Evolutionary conservation across 768 basidiomycete species (phyloP), one percentile per base, ranked within the genome.

Genomic region (Lanmaoa pseudosensibilis): DNA sequence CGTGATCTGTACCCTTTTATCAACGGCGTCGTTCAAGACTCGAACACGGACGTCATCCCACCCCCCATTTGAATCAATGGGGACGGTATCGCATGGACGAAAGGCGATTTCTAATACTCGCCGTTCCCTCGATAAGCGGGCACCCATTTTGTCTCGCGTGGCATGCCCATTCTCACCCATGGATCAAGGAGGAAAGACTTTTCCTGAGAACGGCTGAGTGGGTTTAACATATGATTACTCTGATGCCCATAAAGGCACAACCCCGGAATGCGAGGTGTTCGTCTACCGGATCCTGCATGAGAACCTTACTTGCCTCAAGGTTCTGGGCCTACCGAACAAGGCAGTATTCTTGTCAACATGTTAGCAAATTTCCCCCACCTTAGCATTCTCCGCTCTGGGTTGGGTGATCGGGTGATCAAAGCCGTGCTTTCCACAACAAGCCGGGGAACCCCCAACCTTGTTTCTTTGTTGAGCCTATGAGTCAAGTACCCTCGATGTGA

Each of bases 401-500:
- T 50, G 41, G 50, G 32, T 58, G 54, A 69, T 58, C 52, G 49
- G 44, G 34, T 56, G 53, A 62, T 53, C 54, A 50, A 45, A 51
- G 40, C 48, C 45, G 56, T 44, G 36, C 46, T 39, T 52, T 56
- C 47, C 58, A 46, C 57, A 61, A 58, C 27, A 23, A 53, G 57
- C 39, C 23, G 32, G 37, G 40, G 50, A 25, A 56, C 56, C 62
- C 65, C 52, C 50, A 65, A 65, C 62, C 59, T 64, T 61, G 53
- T 64, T 55, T 46, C 32, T 27, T 54, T 39, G 55, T 63, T 19
- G 48, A 59, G 46, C 21, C 51, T 46, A 59, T 57, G 55, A 56
- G 57, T 56, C 59, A 62, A 60, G 57, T 23, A 59, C 62, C 63
- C 60, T 58, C 50, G 47, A 60, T 60, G 58, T 23, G 51, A 66